These are phyloP conservation scores for Lentinula lateritia DNA, from an alignment of 768 basidiomycete genomes.

Conservation along the genomic window DNA sequence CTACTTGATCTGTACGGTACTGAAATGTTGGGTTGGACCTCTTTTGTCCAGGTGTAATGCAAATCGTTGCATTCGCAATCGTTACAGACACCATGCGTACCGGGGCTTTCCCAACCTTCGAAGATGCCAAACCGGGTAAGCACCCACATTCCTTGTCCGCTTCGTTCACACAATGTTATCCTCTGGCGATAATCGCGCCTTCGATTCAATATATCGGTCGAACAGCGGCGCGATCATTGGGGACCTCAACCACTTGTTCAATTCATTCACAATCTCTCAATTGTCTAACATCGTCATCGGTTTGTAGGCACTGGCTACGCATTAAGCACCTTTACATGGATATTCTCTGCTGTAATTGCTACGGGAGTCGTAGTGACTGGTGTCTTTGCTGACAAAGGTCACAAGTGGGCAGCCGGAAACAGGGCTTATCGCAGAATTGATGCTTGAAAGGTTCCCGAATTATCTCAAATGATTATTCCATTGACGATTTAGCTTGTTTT, in stretches of 20 bases:
- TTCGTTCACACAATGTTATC: neutral
- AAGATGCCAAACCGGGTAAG: conserved; percentile 56
- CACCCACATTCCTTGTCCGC: neutral
- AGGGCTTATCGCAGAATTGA: conserved; percentile 50
- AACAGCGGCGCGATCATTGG: too few species aligned
- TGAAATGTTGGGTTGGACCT: neutral
- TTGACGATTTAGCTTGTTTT: neutral
- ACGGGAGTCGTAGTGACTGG: conserved; percentile 58
- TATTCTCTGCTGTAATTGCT: conserved; percentile 45
- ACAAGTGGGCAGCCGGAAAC: conserved; percentile 75
- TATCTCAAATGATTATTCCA: neutral
- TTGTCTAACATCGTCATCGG: neutral
- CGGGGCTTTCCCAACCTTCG: conserved; percentile 42
- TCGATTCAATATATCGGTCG: neutral
- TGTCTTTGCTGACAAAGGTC: conserved; percentile 51
- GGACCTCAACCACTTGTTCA: neutral
- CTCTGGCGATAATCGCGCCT: conserved; percentile 2
- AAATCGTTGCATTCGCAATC: conserved; percentile 57
- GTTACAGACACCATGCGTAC: conserved; percentile 56
- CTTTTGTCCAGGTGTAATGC: conserved; percentile 41
- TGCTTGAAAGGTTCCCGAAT: conserved; percentile 1
- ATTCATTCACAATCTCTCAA: neutral
- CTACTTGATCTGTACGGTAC: neutral
- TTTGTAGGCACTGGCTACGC: conserved; percentile 55
- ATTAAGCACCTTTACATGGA: conserved; percentile 58